These are phyloP conservation scores for Lentinus brumalis DNA, from an alignment of 768 basidiomycete species.

Conservation along the genomic window DNA sequence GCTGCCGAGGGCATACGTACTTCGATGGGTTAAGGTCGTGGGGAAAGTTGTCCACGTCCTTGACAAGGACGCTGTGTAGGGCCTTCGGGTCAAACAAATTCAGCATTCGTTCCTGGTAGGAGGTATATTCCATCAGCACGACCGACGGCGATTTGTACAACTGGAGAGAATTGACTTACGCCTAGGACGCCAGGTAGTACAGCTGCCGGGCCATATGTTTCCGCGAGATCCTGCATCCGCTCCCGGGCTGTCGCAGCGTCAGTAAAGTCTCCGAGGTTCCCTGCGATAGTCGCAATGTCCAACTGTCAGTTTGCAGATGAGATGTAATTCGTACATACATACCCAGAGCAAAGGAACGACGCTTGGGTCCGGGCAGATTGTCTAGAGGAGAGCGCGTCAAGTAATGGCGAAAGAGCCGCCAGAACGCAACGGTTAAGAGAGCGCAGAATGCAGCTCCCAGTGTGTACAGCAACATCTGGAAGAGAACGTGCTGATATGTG, in stretches of 20 bases:
- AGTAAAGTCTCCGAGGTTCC: background rate
- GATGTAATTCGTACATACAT: no score
- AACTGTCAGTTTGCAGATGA: background rate
- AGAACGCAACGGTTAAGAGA: background rate
- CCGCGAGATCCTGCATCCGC: slow-evolving; percentile 1
- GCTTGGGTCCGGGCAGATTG: slow-evolving; percentile 5
- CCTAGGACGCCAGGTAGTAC: slow-evolving; percentile 50
- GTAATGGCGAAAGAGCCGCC: slow-evolving; percentile 2
- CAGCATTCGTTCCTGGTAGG: background rate
- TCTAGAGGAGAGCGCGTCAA: slow-evolving; percentile 3
- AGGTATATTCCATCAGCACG: background rate
- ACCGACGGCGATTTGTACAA: no score
- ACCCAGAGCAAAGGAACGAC: background rate
- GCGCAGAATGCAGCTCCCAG: no score
- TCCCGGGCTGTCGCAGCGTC: background rate
- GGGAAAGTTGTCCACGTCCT: no score
- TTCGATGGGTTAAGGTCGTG: no score
- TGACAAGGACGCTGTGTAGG: no score
- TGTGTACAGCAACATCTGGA: no score
- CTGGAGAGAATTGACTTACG: slow-evolving; percentile 28
- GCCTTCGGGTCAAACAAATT: no score
- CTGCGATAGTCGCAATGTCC: background rate
- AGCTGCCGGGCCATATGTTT: slow-evolving; percentile 43
- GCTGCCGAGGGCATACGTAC: no score
- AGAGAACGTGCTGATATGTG: no score